Evolutionary conservation across 345 rosid species (phyloP), one percentile per base, ranked within the genome.

Genomic region (Eucalyptus decipiens): DNA sequence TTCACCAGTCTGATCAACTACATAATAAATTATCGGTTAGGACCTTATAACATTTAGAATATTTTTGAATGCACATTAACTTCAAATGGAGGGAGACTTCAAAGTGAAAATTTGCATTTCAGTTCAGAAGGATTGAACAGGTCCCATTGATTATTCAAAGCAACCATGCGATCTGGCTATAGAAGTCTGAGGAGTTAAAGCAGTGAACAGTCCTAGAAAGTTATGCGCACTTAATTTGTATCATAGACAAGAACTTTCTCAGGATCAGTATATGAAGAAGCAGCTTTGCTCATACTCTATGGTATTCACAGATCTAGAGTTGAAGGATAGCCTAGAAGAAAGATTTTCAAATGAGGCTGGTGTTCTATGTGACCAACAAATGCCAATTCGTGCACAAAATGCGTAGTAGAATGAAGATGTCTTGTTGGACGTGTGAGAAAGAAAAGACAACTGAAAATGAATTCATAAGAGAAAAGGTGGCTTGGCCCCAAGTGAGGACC

Each of bases 1-100:
- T 90, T 93, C 93, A 95, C 95, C 86, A 97, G 93, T 90, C 96
- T 96, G 91, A 97, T 95, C 92, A 97, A 94, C 99, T 97, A 89
- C 90, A 90, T 86, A 89, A 93, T 30, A 90, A 90, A 89, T 58
- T 87, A 89, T 85, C 80, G 40, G 88, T 88, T 88, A 92, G 88
- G 72, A 86, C 60, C 26, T 24, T 45, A 86, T 54, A 30, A 40
- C 47, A 40, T 43, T 76, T 47, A 40, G 30, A 76, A 76, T 10
- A 40, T 76, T 76, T 76, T 76, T 76, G 2, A 21, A 76, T 76
- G 85, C 28, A 76, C 43, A 76, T 76, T 76, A 40, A 76, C 47
- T 76, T 76, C 30, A 40, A 76, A 76, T 76, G 85, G 85, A 76
- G 47, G 45, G 47, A 76, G 24, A 76, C 85, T 40, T 76, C 43